Conservation (phyloP, 495 filamentous ascomycete genomes). For the Aspergillus haitiensis region DNA sequence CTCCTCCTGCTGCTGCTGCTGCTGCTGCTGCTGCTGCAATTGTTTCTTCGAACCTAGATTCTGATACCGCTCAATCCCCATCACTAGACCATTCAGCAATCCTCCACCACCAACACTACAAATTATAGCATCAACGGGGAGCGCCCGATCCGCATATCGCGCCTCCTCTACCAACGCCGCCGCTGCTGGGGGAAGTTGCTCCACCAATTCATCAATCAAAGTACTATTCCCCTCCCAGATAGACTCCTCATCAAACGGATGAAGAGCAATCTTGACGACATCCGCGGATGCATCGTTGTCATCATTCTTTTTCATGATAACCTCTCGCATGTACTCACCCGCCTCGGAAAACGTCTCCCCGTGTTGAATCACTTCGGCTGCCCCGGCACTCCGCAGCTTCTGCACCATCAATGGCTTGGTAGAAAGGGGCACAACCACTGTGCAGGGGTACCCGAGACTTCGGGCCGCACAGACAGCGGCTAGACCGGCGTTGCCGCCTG, state of each 20-base stretch:
- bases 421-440: constrained; percentile 73
- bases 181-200: constrained; percentile 51
- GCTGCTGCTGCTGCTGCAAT: neutral
- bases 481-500: constrained; percentile 89
- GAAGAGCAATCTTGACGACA: constrained; percentile 75
- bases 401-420: constrained; percentile 70
- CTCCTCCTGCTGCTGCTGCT: neutral
- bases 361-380: constrained; percentile 65
- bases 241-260: constrained; percentile 81
- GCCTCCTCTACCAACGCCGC: constrained; percentile 35
- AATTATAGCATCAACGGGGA: constrained; percentile 65
- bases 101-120: constrained; percentile 91
- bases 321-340: constrained; percentile 66
- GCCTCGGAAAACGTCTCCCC: constrained; percentile 77
- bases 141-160: constrained; percentile 33
- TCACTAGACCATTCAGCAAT: constrained; percentile 74
- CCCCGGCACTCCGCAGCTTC: constrained; percentile 70
- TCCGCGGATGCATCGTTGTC: constrained; percentile 16
- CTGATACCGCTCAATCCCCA: constrained; percentile 58
- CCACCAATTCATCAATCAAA: constrained; percentile 70
- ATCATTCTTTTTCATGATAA: constrained; percentile 49
- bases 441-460: constrained; percentile 67
- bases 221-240: constrained; percentile 81
- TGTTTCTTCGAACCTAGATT: too few relatives aligned
- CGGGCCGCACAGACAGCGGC: constrained; percentile 80